Evolutionary conservation across 495 filamentous ascomycete species (phyloP), one percentile per base, ranked within the genome.

Genomic region (Darksidea phi): DNA sequence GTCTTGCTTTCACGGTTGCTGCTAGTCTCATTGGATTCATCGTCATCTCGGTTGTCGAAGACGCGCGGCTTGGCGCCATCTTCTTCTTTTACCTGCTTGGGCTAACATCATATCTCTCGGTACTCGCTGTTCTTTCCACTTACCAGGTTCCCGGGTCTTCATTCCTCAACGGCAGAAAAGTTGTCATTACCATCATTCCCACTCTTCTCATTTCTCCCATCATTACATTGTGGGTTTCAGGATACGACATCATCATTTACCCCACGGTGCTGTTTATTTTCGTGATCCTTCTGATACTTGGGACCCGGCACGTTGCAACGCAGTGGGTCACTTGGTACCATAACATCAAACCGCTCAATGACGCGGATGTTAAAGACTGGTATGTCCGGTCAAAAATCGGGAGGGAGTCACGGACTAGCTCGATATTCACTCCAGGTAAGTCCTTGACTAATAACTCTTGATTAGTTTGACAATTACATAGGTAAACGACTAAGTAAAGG

Each of bases 91-190:
- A 74, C 54, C 54, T 72, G n/a, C 53, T 67, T 36, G 59, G 53
- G 11, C 43, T 74, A 12, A 68, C 72, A 20, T 57, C 70, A 1
- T 75, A 75, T 48, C 67, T 75, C 36, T 65, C 65, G 15, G 59
- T 72, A 72, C 43, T 74, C 1, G 67, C 71, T 8, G 76, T 78
- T 3, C 75, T 84, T 21, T 79, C 82, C 24, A 82, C 76, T 38
- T 83, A 82, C 72, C 83, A 82, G 61, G 77, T 80, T 47, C 81
- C 81, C 1, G 80, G 80, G 1, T 78, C 77, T 5, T 55, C 70
- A 0, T 85, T 85, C 65, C 73, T 68, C 13, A 71, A 68, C 51
- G 71, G 71, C 23, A 59, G 71, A 48, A 59, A 45, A 32, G 50
- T 67, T 13, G 68, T 74, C 25, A 65, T 74, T 24, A 38, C 23